Base-by-base conservation (phyloP, 495 filamentous ascomycete genomes). In the Talaromyces trachyspermus region DNA sequence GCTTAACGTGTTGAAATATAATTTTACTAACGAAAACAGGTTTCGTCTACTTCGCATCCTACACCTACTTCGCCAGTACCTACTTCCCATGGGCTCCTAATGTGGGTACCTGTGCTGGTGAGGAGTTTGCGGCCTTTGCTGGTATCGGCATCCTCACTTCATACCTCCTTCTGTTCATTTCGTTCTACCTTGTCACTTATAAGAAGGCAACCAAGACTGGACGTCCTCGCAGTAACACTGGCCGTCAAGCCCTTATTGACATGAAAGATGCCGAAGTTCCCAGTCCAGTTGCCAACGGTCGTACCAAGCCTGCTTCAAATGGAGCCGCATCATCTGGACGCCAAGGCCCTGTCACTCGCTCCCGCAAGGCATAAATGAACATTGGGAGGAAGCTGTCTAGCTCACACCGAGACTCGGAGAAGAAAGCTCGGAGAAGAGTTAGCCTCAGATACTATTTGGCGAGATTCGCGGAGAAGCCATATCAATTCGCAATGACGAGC, bases 131-230 rank as follows among this genome's bases (percentile, higher is more conserved):
- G 43, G 92, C 92, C 20, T 87, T 96, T 63, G 79, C 90, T 43
- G 92, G 92, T 55, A 91, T 95, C 48, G 88, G 74, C 49, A 94
- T 95, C 59, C 70, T 98, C 57, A 86, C 76, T 70, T 92, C 86
- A 35, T 98, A 98, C 77, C 81, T 98, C 47, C 73, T 96, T 52
- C 86, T 98, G 48, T 98, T 98, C 80, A 95, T 98, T 74, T 89
- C 85, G 42, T 98, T 98, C 85, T 98, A 98, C 78, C 74, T 94
- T 52, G 88, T 88, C 40, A 98, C 92, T 46, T 98, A 98, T 74
- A 89, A 86, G 69, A 95, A 94, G 79, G 72, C 79, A 43, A 77
- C 78, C 58, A 88, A 86, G 75, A 64, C 72, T 55, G 62, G 69
- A 41, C 61, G 76, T 37, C 66, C 74, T 49, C 59, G 70, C 52